Conservation (phyloP, 78 protist genomes). For the Dictyostelium discoideum region dicty_2.7 NC_007090.3:2571501-2572000, state of each 20-base stretch:
- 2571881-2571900: slow-evolving; percentile 19
- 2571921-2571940: slow-evolving; percentile 20
- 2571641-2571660: slow-evolving; percentile 68
- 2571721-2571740: slow-evolving; percentile 88
- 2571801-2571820: slow-evolving; percentile 83
- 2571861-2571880: too few relatives aligned
- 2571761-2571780: slow-evolving; percentile 86
- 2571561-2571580: slow-evolving; percentile 77
- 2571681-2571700: slow-evolving; percentile 80
- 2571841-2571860: slow-evolving; percentile 14
- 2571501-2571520: not conserved
- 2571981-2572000: slow-evolving; percentile 41
- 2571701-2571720: slow-evolving; percentile 87
- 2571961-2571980: slow-evolving; percentile 67
- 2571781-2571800: slow-evolving; percentile 88
- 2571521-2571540: slow-evolving; percentile 83
- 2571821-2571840: slow-evolving; percentile 88
- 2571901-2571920: too few relatives aligned
- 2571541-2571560: slow-evolving; percentile 85
- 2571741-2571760: slow-evolving; percentile 86
- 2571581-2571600: slow-evolving; percentile 84
- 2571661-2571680: slow-evolving; percentile 84
- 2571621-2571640: slow-evolving; percentile 83
- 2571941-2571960: slow-evolving; percentile 68
- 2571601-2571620: slow-evolving; percentile 82